These are phyloP conservation scores for Garcia nutans DNA, from an alignment of 345 rosid genomes.

Conservation along the genomic window DNA sequence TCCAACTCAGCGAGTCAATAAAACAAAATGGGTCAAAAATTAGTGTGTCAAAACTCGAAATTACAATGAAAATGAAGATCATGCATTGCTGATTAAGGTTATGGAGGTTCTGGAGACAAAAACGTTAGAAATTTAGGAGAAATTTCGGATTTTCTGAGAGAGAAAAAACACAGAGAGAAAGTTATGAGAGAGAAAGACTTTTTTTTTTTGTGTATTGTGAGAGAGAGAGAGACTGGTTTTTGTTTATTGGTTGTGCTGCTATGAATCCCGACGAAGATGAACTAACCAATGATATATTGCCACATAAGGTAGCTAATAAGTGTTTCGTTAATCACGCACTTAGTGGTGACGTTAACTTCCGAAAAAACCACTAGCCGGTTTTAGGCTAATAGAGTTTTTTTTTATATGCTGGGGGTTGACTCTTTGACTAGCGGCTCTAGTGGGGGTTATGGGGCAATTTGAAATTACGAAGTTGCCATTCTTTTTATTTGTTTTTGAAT, in stretches of 20 bases:
- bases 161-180: constrained; percentile 49
- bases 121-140: constrained; percentile 21
- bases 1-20: constrained; percentile 9
- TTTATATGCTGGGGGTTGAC: constrained; percentile 40
- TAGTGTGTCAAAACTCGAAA: constrained; percentile 29
- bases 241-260: constrained; percentile 44
- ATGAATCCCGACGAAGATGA: constrained; percentile 48
- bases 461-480: constrained; percentile 31
- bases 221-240: constrained; percentile 35
- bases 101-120: constrained; percentile 27
- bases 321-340: constrained; percentile 16
- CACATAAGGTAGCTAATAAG: constrained; percentile 42
- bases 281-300: constrained; percentile 22
- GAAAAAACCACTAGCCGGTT: constrained; percentile 31
- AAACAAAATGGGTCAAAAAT: constrained; percentile 8
- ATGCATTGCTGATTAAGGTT: constrained; percentile 51
- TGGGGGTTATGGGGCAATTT: fast-evolving
- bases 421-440: constrained; percentile 45
- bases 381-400: constrained; percentile 3
- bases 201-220: constrained; percentile 1
- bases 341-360: neutral
- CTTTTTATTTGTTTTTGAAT: neutral
- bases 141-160: constrained; percentile 36
- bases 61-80: constrained; percentile 40
- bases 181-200: constrained; percentile 1